Evolutionary conservation across 768 basidiomycete species (phyloP).

Genomic region (Tephrocybe sp.): DNA sequence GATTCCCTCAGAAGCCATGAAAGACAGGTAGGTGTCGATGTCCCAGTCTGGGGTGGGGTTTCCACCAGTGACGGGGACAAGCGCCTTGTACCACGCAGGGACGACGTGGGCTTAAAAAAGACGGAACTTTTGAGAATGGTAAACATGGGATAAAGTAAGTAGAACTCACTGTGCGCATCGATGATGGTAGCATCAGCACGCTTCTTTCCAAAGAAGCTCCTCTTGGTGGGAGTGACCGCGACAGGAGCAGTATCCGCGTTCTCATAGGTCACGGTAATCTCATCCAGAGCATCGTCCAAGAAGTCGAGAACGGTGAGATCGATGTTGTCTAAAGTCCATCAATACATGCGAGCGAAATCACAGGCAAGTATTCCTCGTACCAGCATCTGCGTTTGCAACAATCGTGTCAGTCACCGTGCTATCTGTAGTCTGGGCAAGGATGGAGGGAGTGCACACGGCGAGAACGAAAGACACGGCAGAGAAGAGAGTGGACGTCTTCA

Average conservation of each 20-base stretch:
- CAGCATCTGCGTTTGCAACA: slow-evolving; percentile 26
- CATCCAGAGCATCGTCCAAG: slow-evolving; percentile 20
- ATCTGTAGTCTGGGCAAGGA: slow-evolving; percentile 16
- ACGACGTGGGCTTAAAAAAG: slow-evolving; percentile 27
- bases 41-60: slow-evolving; percentile 33
- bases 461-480: slow-evolving; percentile 14
- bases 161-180: slow-evolving; percentile 29
- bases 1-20: slow-evolving; percentile 33
- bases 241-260: neutral
- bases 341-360: neutral
- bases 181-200: slow-evolving; percentile 23
- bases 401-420: slow-evolving; percentile 23
- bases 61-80: slow-evolving; percentile 28
- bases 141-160: neutral
- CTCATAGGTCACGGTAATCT: slow-evolving; percentile 23
- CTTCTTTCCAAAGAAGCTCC: slow-evolving; percentile 6
- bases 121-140: neutral
- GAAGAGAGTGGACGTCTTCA: slow-evolving; percentile 32
- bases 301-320: slow-evolving; percentile 28
- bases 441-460: slow-evolving; percentile 13
- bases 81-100: slow-evolving; percentile 30
- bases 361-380: slow-evolving; percentile 14
- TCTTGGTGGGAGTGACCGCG: slow-evolving; percentile 7
- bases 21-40: slow-evolving; percentile 23
- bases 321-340: slow-evolving; percentile 25